Percentiles rank a stretch among this genome's conserved stretches.
phyloP scores from a whole-genome alignment of 768 basidiomycete species.

The Termitomyces sp. region DNA sequence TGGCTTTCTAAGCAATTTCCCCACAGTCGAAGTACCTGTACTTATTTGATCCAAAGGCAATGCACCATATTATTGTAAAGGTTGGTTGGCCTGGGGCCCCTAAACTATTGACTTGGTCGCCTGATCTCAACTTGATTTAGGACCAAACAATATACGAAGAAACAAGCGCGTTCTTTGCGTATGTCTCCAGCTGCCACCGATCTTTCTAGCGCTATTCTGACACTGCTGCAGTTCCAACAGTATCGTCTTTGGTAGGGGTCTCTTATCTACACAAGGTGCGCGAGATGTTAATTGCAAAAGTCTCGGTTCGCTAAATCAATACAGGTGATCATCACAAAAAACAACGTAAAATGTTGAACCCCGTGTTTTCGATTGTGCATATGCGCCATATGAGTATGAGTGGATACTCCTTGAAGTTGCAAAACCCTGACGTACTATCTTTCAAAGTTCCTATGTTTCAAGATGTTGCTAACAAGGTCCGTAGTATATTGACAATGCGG shows the following conservation, averaged over 20 bases:
- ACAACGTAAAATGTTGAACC: conserved; percentile 17
- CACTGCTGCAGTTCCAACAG: neutral
- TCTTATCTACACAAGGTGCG: conserved; percentile 12
- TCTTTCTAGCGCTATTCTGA: neutral
- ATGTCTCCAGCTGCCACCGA: neutral
- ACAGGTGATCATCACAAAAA: conserved; percentile 14
- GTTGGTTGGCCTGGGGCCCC: neutral
- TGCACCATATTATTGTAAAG: conserved; percentile 15
- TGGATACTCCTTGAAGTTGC: neutral
- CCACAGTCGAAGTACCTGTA: conserved; percentile 5
- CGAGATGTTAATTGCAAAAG: neutral
- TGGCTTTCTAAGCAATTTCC: neutral
- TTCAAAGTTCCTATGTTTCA: conserved; percentile 13
- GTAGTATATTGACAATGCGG: neutral
- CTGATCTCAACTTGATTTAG: neutral
- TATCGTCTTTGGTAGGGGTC: conserved; percentile 10
- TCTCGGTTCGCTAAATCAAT: neutral
- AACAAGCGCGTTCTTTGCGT: conserved; percentile 11
- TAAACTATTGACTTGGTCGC: neutral
- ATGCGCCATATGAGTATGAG: conserved; percentile 15
- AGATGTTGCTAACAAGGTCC: conserved; percentile 16
- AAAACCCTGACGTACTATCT: neutral
- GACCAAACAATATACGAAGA: conserved; percentile 15
- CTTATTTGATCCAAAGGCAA: conserved; percentile 11
- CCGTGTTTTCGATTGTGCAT: conserved; percentile 17